Evolutionary conservation across 106 monocot genomes (phyloP), one percentile per base, ranked within the genome.

Genomic region (Iris macrosiphon): DNA sequence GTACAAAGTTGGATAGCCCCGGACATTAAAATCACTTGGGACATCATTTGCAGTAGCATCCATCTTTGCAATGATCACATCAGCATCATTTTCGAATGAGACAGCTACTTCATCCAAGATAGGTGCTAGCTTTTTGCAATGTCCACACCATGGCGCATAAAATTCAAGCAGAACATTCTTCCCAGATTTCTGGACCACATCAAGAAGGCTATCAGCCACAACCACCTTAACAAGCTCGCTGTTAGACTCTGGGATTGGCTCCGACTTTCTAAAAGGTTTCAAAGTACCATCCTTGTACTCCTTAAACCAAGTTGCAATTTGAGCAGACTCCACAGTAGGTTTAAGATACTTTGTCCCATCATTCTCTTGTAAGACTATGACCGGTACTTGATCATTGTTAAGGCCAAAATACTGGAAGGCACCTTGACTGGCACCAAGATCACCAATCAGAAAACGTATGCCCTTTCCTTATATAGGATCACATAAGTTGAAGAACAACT

Each of bases 111-210:
- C 96, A 12, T 86, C 89, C 37, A 96, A 52, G 62, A 96, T 86
- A 26, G 96, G 96, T 4, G 74, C 96, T 21, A 96, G 57, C 45
- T 71, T 67, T 72, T 96, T 76, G 60, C 96, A 96, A 60, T 90
- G 89, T 50, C 89, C 89, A 53, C 96, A 96, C 96, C 96, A 96
- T 16, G 96, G 90, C 4, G 90, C 86, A 70, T 90, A 96, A 69
- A 96, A 83, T 47, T 96, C 96, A 66, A 95, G 59, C 15, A 95
- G 57, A 60, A 95, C 92, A 64, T 83, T 87, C 57, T 93, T 87
- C 51, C 83, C 75, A 29, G 82, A 92, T 18, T 80, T 62, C 4
- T 72, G 69, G 7, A 87, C 87, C 20, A 83, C 25, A 40, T 93
- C 87, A 21, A 77, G 43, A n/a, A 93, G n/a, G 62, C 30, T 93